Base-by-base conservation (phyloP, 2,329 filamentous ascomycete species). In the Bipolaris zeicola region DNA sequence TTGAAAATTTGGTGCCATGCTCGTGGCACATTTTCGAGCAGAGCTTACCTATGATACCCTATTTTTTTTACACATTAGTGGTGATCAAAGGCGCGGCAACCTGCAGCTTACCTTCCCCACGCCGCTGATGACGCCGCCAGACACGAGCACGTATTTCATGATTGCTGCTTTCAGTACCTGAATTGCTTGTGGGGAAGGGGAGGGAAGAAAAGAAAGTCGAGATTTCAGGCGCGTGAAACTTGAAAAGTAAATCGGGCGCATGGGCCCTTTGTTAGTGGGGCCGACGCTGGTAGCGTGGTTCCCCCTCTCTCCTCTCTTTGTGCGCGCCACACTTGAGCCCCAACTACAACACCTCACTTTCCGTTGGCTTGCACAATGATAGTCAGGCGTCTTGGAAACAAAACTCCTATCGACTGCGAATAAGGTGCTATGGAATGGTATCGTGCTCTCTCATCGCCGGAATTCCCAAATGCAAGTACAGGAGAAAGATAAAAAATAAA, bases 91-190 rank as follows among this genome's bases (percentile, higher is more conserved):
- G 52, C 45, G 50, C 58, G 28, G 31, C 53, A 38, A 49, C 50
- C 49, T 49, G 54, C 59, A 36, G 76, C 81, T 79, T 77, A 89
- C 72, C 72, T 75, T 75, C 71, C 72, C 72, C 70, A 75, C 72
- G 64, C 72, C 72, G 67, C 71, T 74, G 62, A 74, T 75, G 52
- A 75, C 73, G 61, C 89, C 89, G 83, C 89, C 89, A 67, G 88
- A 90, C 66, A 92, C 89, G 65, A 92, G 82, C 77, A 92, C 87
- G 82, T 91, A 91, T 81, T 91, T 91, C 89, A 92, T 92, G 71
- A 80, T 86, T 42, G 52, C 48, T 74, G 68, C 66, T 71, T 72
- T 72, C 71, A 71, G 76, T 67, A 65, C 55, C 75, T 76, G 69
- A 71, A 60, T 69, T 74, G 70, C 68, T 63, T 66, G 73, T 74